Evolutionary conservation across 2,329 filamentous ascomycete species (phyloP).

Genomic region (Fusarium temperatum): DNA sequence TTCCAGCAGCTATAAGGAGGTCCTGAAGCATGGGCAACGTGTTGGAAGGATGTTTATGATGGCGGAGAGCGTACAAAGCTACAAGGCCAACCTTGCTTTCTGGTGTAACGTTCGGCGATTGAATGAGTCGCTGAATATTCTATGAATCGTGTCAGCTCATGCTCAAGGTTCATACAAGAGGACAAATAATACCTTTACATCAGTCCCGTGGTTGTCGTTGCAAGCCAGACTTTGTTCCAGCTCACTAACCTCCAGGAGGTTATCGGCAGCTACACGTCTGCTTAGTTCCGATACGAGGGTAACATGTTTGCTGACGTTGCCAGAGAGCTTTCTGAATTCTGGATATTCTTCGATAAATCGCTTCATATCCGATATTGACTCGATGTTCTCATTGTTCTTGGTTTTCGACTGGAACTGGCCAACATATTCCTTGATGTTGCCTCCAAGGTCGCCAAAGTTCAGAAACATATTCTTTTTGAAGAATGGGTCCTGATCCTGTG

Average conservation of each 20-base stretch:
- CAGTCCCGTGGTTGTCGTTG: conserved; percentile 91
- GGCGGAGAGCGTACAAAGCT: conserved; percentile 93
- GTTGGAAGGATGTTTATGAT: conserved; percentile 86
- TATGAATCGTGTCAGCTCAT: conserved; percentile 49
- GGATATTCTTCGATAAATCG: conserved; percentile 99
- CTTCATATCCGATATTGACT: conserved; percentile 99
- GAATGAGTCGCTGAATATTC: conserved; percentile 87
- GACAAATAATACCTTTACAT: conserved; percentile 75
- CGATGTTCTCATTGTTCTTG: conserved; percentile 95
- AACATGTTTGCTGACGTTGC: conserved; percentile 98
- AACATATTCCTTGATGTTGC: conserved; percentile 98
- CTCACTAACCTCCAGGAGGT: conserved; percentile 94
- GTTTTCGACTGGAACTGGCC: conserved; percentile 98
- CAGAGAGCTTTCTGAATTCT: conserved; percentile 95
- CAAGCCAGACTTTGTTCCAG: conserved; percentile 96
- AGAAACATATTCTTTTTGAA: conserved; percentile 99
- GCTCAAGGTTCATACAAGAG: not conserved
- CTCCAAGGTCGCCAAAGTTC: conserved; percentile 94
- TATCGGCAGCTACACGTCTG: conserved; percentile 84
- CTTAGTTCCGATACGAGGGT: conserved; percentile 94
- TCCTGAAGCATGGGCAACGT: conserved; percentile 86
- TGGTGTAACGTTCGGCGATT: conserved; percentile 77
- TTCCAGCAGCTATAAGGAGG: conserved; percentile 84
- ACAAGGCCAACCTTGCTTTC: conserved; percentile 91
- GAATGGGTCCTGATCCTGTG: conserved; percentile 97